These are phyloP conservation scores for Ceratocystis eucalypticola DNA, from an alignment of 2,329 filamentous ascomycete species.

Conservation along the genomic window DNA sequence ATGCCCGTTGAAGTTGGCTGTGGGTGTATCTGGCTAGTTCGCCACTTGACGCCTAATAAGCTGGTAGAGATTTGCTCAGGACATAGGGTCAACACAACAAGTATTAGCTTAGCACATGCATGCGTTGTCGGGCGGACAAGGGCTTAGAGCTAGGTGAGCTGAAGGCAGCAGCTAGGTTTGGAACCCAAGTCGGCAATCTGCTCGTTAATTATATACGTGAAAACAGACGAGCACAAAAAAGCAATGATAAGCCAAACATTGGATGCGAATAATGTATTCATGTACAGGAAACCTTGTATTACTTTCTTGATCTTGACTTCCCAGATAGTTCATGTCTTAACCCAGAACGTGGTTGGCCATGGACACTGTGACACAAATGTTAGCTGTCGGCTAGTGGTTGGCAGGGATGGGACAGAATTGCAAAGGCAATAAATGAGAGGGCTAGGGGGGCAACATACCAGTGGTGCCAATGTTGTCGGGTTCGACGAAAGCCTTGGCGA, in stretches of 20 bases:
- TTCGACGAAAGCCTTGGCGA: slow-evolving; percentile 70
- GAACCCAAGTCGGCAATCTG: not conserved
- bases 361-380: slow-evolving; percentile 29
- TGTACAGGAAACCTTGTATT: not conserved
- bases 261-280: not conserved
- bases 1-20: too few relatives aligned
- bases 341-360: slow-evolving; percentile 39
- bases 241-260: not conserved
- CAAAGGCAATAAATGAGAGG: not conserved
- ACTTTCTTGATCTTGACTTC: not conserved
- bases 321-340: slow-evolving; percentile 19
- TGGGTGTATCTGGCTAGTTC: too few relatives aligned
- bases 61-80: too few relatives aligned
- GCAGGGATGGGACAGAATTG: not conserved
- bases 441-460: slow-evolving; percentile 37
- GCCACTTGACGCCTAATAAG: too few relatives aligned
- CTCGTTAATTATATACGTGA: too few relatives aligned
- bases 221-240: too few relatives aligned
- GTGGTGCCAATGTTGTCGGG: slow-evolving; percentile 74
- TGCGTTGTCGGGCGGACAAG: not conserved
- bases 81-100: too few relatives aligned
- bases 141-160: not conserved
- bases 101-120: not conserved
- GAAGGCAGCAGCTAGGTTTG: not conserved
- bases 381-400: not conserved